Percentiles rank a stretch among this genome's conserved stretches.
phyloP scores from a whole-genome alignment of 192 early-diverging fungal species.

The Umbelopsis sp. region DNA sequence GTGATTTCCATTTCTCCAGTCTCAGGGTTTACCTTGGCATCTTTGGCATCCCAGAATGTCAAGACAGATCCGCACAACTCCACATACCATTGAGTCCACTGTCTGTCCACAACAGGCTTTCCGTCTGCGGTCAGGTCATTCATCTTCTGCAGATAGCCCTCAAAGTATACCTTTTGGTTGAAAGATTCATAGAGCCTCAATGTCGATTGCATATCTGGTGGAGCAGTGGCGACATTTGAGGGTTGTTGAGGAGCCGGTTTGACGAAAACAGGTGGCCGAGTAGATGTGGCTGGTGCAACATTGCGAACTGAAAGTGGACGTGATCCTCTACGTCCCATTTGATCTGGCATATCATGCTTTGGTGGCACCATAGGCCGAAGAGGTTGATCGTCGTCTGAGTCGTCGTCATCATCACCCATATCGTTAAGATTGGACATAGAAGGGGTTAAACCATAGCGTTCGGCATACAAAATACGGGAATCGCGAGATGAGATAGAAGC shows the following conservation, averaged over 20 bases:
- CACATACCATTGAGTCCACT: slow-evolving; percentile 75
- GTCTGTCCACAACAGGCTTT: slow-evolving; percentile 56
- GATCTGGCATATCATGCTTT: neutral
- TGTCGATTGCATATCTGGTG: slow-evolving; percentile 49
- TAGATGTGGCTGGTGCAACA: neutral
- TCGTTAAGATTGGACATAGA: slow-evolving; percentile 6
- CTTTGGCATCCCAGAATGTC: slow-evolving; percentile 58
- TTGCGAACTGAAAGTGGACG: slow-evolving; percentile 21
- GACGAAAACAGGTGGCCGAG: slow-evolving; percentile 33
- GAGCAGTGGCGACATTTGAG: slow-evolving; percentile 4
- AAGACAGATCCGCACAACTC: slow-evolving; percentile 74
- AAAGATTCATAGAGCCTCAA: slow-evolving; percentile 66
- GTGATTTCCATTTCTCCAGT: slow-evolving; percentile 25
- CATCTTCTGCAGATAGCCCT: slow-evolving; percentile 74
- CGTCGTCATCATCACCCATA: slow-evolving; percentile 9
- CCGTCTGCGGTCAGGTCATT: slow-evolving; percentile 66
- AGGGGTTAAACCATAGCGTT: slow-evolving; percentile 32
- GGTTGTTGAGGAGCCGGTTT: slow-evolving; percentile 34
- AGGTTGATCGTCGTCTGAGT: slow-evolving; percentile 6
- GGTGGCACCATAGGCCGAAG: slow-evolving; percentile 8
- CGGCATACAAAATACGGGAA: slow-evolving; percentile 30
- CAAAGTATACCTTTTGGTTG: slow-evolving; percentile 66
- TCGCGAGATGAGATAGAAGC: slow-evolving; percentile 11
- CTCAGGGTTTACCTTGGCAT: slow-evolving; percentile 12
- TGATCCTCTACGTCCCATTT: neutral